Evolutionary conservation across 345 rosid species (phyloP).

Genomic region (Euphorbia tirucalli): DNA sequence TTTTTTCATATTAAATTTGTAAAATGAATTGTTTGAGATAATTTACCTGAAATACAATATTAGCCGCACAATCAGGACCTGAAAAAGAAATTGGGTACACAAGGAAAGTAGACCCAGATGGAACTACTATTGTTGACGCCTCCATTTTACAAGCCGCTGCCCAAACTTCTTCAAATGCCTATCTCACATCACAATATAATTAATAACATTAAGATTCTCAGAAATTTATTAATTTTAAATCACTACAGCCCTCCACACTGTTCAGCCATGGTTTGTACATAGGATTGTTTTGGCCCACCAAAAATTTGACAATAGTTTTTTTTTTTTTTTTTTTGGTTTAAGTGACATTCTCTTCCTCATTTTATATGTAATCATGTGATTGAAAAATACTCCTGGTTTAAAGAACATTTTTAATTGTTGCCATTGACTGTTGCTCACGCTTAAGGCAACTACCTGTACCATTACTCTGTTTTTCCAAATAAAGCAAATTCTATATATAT

Average conservation of each 20-base stretch:
- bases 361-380: background rate
- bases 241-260: background rate
- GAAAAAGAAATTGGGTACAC: conserved; percentile 70
- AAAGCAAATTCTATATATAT: too few relatives aligned
- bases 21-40: background rate
- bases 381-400: background rate
- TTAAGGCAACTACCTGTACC: background rate
- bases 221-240: background rate
- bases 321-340: too few relatives aligned
- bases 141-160: conserved; percentile 60
- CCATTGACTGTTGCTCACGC: conserved; percentile 16
- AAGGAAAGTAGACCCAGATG: conserved; percentile 67
- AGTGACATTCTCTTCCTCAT: too few relatives aligned
- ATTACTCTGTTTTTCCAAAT: too few relatives aligned
- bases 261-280: background rate
- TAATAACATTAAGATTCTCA: background rate
- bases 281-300: too few relatives aligned
- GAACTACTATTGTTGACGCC: conserved; percentile 60
- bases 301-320: too few relatives aligned
- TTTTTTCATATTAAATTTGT: too few relatives aligned
- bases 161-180: conserved; percentile 88
- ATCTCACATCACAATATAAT: conserved; percentile 11
- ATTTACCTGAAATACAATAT: conserved; percentile 68
- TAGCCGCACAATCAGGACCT: conserved; percentile 54
- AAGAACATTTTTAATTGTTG: too few relatives aligned